phyloP scores from a whole-genome alignment of 345 rosid species.

The Eucalyptus erythrocorys region DNA sequence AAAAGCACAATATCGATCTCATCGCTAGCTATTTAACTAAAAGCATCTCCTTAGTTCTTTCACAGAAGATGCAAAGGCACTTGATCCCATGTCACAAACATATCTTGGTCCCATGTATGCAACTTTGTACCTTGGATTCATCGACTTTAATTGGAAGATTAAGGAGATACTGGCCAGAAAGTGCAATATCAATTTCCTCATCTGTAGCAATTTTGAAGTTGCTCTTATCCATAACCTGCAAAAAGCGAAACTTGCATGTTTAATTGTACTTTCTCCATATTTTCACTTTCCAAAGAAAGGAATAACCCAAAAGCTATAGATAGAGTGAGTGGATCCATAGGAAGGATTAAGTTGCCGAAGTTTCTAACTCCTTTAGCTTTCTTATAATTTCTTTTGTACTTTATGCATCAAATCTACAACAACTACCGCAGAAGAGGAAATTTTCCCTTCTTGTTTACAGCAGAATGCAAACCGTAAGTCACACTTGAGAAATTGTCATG shows the following conservation, averaged over 20 bases:
- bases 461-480: not conserved
- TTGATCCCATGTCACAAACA: not conserved
- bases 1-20: not conserved
- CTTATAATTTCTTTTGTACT: not conserved
- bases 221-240: constrained; percentile 89
- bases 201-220: constrained; percentile 75
- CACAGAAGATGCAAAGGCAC: not conserved
- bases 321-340: not conserved
- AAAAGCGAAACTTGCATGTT: not conserved
- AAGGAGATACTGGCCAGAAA: constrained; percentile 74
- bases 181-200: constrained; percentile 89
- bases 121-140: constrained; percentile 63
- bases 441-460: not conserved
- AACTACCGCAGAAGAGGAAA: not conserved
- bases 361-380: not conserved
- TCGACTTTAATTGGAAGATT: constrained; percentile 90
- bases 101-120: not conserved
- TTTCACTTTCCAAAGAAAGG: not conserved
- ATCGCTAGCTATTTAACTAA: not conserved
- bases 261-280: not conserved
- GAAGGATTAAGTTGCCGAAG: not conserved
- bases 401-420: not conserved
- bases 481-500: not conserved
- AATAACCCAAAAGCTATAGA: not conserved
- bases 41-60: not conserved